Evolutionary conservation across 768 basidiomycete genomes (phyloP).

Genomic region (Mrakia hoshinonis): DNA sequence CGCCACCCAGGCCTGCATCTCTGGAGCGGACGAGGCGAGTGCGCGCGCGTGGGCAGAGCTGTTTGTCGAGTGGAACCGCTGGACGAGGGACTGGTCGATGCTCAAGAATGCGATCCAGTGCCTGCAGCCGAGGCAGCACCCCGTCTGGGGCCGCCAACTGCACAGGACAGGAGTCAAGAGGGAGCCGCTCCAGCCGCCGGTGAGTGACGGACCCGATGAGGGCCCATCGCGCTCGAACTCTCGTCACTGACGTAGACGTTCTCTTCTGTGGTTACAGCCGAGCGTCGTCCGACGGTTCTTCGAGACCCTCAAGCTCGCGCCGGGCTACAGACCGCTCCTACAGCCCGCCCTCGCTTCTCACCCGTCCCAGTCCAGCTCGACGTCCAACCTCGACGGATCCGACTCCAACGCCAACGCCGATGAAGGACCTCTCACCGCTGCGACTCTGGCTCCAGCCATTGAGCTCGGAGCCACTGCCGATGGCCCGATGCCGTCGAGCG

Average conservation of each 20-base stretch:
- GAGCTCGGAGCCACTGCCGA: background rate
- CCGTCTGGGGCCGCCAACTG: background rate
- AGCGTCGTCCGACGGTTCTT: background rate
- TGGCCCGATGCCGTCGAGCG: background rate
- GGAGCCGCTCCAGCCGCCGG: background rate
- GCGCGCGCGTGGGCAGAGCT: background rate
- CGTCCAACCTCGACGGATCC: background rate
- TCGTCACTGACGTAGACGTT: background rate
- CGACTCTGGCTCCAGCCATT: background rate
- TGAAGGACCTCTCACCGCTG: background rate
- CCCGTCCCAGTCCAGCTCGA: background rate
- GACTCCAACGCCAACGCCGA: background rate
- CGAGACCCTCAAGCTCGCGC: background rate
- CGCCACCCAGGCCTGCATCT: background rate
- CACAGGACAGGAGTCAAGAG: background rate
- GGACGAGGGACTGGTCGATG: background rate
- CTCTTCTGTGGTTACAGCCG: background rate
- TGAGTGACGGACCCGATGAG: background rate
- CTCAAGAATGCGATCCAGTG: background rate
- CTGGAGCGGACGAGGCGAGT: background rate
- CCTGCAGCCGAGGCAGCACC: background rate
- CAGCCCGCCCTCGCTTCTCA: background rate
- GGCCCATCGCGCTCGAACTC: background rate
- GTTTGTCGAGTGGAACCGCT: background rate
- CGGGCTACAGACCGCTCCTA: background rate